phyloP scores from a whole-genome alignment of 2,329 filamentous ascomycete genomes.

The Fusarium succisae region DNA sequence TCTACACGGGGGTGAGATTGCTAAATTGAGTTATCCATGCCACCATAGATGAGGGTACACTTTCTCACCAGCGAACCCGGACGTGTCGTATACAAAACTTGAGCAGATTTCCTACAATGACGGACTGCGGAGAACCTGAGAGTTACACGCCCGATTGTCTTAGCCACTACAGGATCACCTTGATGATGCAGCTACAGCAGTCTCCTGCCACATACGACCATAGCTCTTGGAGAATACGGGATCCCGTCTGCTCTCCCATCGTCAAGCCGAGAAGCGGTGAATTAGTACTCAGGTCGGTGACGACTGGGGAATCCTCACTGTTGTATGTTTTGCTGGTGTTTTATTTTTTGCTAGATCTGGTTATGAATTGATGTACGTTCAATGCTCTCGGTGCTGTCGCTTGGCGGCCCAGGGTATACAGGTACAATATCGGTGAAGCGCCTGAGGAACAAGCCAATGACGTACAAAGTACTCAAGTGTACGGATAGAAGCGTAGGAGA shows the following conservation, averaged over 20 bases:
- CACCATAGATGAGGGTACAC: neutral
- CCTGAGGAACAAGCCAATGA: neutral
- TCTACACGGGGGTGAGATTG: neutral
- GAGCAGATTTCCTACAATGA: no score
- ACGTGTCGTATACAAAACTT: neutral
- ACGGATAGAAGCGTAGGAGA: neutral
- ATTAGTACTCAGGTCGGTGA: neutral
- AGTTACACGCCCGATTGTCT: neutral
- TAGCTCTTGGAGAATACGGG: neutral
- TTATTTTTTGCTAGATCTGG: neutral
- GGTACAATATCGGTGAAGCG: no score
- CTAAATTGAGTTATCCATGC: neutral
- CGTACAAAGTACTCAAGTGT: neutral
- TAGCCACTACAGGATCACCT: neutral
- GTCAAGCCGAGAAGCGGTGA: slow-evolving; percentile 1
- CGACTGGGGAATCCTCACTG: neutral
- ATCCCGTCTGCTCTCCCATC: neutral
- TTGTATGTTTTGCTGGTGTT: neutral
- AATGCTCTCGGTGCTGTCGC: neutral
- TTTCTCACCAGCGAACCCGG: neutral
- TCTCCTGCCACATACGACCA: neutral
- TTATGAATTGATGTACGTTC: no score
- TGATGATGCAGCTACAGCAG: neutral
- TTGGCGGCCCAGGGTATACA: neutral
- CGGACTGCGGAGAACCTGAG: no score